Conservation (phyloP, 805 yeast species). For the Priceomyces melissophilus region DNA sequence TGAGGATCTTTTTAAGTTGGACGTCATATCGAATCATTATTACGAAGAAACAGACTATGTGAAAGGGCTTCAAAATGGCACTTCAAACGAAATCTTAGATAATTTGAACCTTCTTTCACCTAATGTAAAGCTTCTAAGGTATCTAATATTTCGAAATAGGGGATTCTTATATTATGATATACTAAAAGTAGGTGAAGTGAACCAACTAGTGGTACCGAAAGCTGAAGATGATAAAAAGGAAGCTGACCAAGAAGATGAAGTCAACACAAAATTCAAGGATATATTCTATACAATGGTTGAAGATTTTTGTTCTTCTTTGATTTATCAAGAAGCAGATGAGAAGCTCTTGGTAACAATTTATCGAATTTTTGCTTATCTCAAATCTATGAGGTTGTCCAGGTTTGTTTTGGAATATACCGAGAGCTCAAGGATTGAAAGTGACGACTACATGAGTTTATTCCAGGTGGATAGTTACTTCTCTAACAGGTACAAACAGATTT, state of each 20-base stretch:
- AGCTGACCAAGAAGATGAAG: constrained; percentile 5
- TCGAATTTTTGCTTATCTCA: constrained; percentile 50
- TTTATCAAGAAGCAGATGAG: constrained; percentile 66
- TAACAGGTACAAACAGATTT: constrained; percentile 15
- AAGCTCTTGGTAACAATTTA: constrained; percentile 48
- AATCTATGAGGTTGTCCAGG: constrained; percentile 48
- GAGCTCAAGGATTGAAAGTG: constrained; percentile 39
- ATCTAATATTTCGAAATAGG: constrained; percentile 75
- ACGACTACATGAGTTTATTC: constrained; percentile 32
- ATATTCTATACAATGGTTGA: constrained; percentile 49
- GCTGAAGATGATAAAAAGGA: constrained; percentile 8
- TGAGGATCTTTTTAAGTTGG: constrained; percentile 61
- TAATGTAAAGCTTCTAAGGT: constrained; percentile 68
- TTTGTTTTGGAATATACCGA: constrained; percentile 58
- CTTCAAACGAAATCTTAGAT: constrained; percentile 30
- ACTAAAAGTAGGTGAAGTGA: constrained; percentile 12
- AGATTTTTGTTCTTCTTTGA: constrained; percentile 62
- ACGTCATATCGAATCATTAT: constrained; percentile 52
- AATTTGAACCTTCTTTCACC: constrained; percentile 54
- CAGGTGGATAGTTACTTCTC: constrained; percentile 15
- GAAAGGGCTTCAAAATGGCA: constrained; percentile 39
- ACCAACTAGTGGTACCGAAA: constrained; percentile 3
- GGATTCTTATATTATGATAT: constrained; percentile 64
- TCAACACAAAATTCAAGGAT: constrained; percentile 23
- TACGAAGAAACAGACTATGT: constrained; percentile 36